phyloP scores from a whole-genome alignment of 2,329 filamentous ascomycete species.

The Colletotrichum scovillei region DNA sequence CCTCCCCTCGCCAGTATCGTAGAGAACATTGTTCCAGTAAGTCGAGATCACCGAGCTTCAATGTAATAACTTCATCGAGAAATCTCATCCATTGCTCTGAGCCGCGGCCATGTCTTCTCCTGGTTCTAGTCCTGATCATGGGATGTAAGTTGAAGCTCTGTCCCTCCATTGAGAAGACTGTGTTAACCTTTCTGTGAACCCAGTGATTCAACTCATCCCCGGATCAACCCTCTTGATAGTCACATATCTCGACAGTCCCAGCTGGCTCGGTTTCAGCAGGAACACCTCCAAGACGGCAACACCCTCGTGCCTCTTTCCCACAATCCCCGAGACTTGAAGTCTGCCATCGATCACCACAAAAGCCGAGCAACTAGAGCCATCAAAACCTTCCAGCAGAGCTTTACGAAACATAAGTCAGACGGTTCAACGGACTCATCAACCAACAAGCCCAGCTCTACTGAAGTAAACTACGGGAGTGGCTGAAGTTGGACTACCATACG shows the following conservation, averaged over 20 bases:
- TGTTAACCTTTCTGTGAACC: not conserved
- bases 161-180: not conserved
- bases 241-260: conserved; percentile 8
- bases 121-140: not conserved
- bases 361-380: conserved; percentile 5
- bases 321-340: not conserved
- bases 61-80: not conserved
- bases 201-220: not conserved
- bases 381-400: conserved; percentile 12
- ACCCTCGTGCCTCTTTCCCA: not conserved
- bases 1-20: not conserved
- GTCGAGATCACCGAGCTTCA: not conserved
- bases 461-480: not conserved
- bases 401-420: not conserved
- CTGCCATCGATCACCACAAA: conserved; percentile 18
- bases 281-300: conserved; percentile 11
- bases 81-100: not conserved
- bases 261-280: conserved; percentile 10
- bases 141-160: not conserved
- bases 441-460: not conserved
- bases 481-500: not conserved
- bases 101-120: not conserved
- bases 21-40: not conserved
- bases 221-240: not conserved
- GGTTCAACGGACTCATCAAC: not conserved